Evolutionary conservation across 2,329 filamentous ascomycete genomes (phyloP).

Genomic region (Colletotrichum neosansevieriae): DNA sequence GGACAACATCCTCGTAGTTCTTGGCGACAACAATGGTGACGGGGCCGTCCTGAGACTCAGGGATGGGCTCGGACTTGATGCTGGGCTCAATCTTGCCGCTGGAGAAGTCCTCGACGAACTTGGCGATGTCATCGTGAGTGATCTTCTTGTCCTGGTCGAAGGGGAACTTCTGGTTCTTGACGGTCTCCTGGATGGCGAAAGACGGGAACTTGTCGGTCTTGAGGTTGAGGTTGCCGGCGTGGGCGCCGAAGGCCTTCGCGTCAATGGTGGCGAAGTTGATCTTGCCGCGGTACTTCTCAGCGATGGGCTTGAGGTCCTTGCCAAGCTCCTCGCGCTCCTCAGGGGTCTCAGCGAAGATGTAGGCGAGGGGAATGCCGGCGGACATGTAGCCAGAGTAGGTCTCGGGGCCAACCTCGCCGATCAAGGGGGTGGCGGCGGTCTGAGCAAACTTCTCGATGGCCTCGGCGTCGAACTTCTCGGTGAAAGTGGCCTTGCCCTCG

Average conservation of each 20-base stretch:
- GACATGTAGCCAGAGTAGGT: slow-evolving; percentile 94
- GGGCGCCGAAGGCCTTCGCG: slow-evolving; percentile 91
- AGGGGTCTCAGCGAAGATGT: slow-evolving; percentile 93
- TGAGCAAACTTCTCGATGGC: slow-evolving; percentile 87
- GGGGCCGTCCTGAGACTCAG: slow-evolving; percentile 90
- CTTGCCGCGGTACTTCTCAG: slow-evolving; percentile 90
- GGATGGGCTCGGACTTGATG: slow-evolving; percentile 98
- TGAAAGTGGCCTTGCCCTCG: slow-evolving; percentile 90
- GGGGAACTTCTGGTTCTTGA: slow-evolving; percentile 97
- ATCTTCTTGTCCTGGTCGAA: slow-evolving; percentile 88
- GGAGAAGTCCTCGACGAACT: slow-evolving; percentile 88
- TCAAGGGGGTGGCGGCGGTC: slow-evolving; percentile 85
- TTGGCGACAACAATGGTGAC: slow-evolving; percentile 92
- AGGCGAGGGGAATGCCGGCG: slow-evolving; percentile 90
- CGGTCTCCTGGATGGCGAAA: slow-evolving; percentile 96
- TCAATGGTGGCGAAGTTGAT: slow-evolving; percentile 99
- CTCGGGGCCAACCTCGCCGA: slow-evolving; percentile 96
- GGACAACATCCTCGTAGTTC: slow-evolving; percentile 91
- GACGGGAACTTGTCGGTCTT: slow-evolving; percentile 95
- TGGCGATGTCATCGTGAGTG: slow-evolving; percentile 75
- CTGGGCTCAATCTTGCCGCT: slow-evolving; percentile 92
- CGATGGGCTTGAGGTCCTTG: slow-evolving; percentile 84
- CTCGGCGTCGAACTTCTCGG: slow-evolving; percentile 84
- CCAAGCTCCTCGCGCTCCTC: slow-evolving; percentile 89
- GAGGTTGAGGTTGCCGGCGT: slow-evolving; percentile 97